Evolutionary conservation across 108 stramenopile species (phyloP).

Genomic region (Cyclostephanos invisitatus): DNA sequence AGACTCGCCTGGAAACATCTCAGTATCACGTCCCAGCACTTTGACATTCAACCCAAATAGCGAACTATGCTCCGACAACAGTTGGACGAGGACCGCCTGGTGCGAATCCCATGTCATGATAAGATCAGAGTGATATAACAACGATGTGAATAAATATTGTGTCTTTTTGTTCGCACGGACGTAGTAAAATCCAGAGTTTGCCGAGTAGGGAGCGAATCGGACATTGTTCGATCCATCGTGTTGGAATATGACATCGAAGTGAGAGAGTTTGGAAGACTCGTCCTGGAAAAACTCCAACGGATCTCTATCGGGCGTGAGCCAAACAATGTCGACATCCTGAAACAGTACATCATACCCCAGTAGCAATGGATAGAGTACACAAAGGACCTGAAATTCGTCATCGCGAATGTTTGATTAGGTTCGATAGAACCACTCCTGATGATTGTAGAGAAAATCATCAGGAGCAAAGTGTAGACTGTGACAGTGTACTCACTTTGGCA

Average conservation of each 20-base stretch:
- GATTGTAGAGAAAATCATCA: neutral
- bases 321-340: conserved; percentile 80
- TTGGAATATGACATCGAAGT: conserved; percentile 69
- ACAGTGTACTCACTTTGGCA: conserved; percentile 60
- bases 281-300: conserved; percentile 43
- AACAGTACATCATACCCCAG: conserved; percentile 85
- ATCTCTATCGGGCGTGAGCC: conserved; percentile 14
- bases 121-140: conserved; percentile 64
- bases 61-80: conserved; percentile 72
- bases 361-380: conserved; percentile 61
- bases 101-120: conserved; percentile 67
- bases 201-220: conserved; percentile 64
- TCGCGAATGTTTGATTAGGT: neutral
- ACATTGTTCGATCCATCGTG: conserved; percentile 77
- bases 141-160: conserved; percentile 63
- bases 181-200: conserved; percentile 88
- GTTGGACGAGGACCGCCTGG: conserved; percentile 67
- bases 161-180: conserved; percentile 69
- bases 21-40: conserved; percentile 51
- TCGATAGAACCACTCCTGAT: too few species aligned
- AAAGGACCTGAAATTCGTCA: conserved; percentile 43
- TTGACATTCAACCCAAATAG: conserved; percentile 79
- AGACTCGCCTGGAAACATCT: conserved; percentile 58
- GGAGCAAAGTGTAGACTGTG: neutral
- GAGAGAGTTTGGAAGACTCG: conserved; percentile 16